A percentile compares a stretch with the other conserved stretches of the same genome.
These are phyloP conservation scores for Solioccasus polychromus DNA, from an alignment of 768 basidiomycete species.

Conservation along the genomic window DNA sequence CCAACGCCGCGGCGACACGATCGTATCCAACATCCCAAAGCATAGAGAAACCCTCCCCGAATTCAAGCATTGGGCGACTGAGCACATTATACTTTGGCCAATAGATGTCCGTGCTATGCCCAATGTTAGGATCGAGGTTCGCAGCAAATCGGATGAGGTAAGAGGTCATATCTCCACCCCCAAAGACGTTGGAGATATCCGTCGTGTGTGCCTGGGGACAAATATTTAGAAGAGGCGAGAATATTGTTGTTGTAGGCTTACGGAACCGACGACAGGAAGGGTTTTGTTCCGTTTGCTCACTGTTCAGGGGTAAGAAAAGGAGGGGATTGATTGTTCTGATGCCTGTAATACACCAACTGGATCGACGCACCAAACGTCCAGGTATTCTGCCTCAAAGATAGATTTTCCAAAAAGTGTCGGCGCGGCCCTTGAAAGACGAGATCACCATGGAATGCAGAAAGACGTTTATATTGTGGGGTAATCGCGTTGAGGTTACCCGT, in stretches of 20 bases:
- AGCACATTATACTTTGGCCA: constrained; percentile 46
- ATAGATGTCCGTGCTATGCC: constrained; percentile 22
- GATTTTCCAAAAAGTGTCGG: constrained; percentile 41
- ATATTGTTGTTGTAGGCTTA: no score
- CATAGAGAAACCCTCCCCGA: constrained; percentile 40
- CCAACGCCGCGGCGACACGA: no score
- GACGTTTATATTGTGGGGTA: constrained; percentile 48
- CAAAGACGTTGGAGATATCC: constrained; percentile 42
- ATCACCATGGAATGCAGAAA: constrained; percentile 51
- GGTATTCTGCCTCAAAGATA: constrained; percentile 36
- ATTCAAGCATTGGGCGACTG: constrained; percentile 35
- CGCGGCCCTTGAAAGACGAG: constrained; percentile 49
- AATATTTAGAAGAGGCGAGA: not conserved
- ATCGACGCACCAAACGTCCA: constrained; percentile 32
- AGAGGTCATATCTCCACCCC: constrained; percentile 42
- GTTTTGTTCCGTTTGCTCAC: constrained; percentile 47
- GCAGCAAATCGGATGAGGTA: constrained; percentile 21
- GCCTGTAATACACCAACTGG: no score
- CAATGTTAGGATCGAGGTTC: constrained; percentile 39
- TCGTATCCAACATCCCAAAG: no score
- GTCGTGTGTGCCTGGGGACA: constrained; percentile 26
- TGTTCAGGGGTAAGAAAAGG: constrained; percentile 15
- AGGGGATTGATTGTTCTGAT: no score
- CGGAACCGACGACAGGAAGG: constrained; percentile 43
- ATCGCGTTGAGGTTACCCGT: constrained; percentile 44